Evolutionary conservation across 768 basidiomycete species (phyloP).

Genomic region (Rhizopogon vinicolor): DNA sequence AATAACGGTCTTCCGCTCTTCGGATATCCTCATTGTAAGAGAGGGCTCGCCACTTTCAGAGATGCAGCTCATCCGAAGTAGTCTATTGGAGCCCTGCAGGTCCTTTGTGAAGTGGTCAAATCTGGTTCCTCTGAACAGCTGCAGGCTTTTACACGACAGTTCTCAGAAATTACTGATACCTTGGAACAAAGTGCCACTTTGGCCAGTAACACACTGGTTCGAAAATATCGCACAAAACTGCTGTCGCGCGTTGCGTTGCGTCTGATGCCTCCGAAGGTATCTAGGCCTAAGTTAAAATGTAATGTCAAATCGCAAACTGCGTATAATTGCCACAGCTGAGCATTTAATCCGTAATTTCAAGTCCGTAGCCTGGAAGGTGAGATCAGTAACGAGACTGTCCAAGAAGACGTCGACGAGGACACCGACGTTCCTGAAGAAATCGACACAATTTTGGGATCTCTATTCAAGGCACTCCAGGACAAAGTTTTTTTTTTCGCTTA

Average conservation of each 20-base stretch:
- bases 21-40: conserved; percentile 49
- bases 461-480: conserved; percentile 76
- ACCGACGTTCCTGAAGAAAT: conserved; percentile 75
- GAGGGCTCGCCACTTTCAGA: not conserved
- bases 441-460: conserved; percentile 65
- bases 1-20: conserved; percentile 29
- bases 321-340: not conserved
- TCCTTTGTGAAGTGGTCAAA: conserved; percentile 67
- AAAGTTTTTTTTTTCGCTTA: conserved; percentile 45
- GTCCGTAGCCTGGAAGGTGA: conserved; percentile 21
- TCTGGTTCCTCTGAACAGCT: conserved; percentile 54
- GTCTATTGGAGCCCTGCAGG: conserved; percentile 66
- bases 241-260: conserved; percentile 60
- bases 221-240: conserved; percentile 67
- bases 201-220: conserved; percentile 56
- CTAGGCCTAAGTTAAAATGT: conserved; percentile 14
- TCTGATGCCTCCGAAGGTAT: conserved; percentile 46
- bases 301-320: not conserved
- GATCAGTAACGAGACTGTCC: conserved; percentile 5
- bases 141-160: conserved; percentile 33
- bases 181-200: conserved; percentile 40
- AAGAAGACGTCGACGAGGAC: conserved; percentile 26
- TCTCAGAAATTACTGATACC: conserved; percentile 41
- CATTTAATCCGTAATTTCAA: conserved; percentile 1
- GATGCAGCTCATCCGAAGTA: conserved; percentile 23